Base-by-base conservation (phyloP, 2,329 filamentous ascomycete genomes). In the Cladophialophora carrionii region DNA sequence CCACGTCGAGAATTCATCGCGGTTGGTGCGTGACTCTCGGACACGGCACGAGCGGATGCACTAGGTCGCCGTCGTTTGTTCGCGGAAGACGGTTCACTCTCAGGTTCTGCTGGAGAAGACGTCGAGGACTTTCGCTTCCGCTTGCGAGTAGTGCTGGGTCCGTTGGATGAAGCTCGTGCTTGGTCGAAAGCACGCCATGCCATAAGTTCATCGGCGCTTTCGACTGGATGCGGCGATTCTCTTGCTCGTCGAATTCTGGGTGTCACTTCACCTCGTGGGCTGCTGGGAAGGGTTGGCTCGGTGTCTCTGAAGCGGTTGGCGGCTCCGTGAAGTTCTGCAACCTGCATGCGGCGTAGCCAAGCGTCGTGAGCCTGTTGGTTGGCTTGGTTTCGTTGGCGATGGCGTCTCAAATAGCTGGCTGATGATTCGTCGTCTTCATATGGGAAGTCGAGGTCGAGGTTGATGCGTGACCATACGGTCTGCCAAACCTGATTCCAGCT, bases 111-210 rank as follows among this genome's bases (percentile, higher is more conserved):
- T 2, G 90, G 90, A 6, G 91, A 93, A 10, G 85, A 84, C 12
- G 89, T 90, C 1, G 84, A 81, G 3, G 92, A 96, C 74, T 92
- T 95, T 59, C 92, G 87, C 79, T 96, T 92, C 65, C 90, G 87
- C 58, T 82, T 80, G 68, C 78, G 82, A 56, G 82, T 77, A 55
- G 77, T 73, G 34, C 58, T 68, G 69, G 79, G 75, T 24, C 83
- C 77, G 67, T 80, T 82, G 68, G 90, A 84, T 20, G 85, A 84
- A 66, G 93, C 89, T 69, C 91, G 85, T 51, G 91, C 92, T 75
- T 89, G 90, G 71, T 97, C 93, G 68, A 98, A 88, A 22, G 90
- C 92, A 68, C 92, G 91, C 95, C 94, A 97, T 3, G 94, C 92
- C 64, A 88, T 84, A 61, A 89, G 83, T 76, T 96, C 92, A 71